Conservation (phyloP, 148 eudicot species). For the Fallopia convolvulus region DNA sequence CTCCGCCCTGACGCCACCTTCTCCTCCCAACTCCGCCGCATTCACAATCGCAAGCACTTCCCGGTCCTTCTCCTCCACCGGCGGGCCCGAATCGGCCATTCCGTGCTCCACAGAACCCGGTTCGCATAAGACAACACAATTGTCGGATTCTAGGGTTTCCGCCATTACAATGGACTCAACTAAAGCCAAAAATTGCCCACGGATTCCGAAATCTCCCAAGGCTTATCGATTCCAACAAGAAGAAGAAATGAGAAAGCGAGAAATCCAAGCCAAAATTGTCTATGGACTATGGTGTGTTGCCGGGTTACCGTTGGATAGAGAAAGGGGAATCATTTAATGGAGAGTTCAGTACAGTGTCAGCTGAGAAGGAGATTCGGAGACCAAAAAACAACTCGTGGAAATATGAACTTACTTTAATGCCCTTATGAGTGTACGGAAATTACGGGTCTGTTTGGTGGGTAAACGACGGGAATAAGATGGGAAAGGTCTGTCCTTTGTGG, state of each 20-base stretch:
- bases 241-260: background rate
- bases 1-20: conserved; percentile 36
- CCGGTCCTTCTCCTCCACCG: conserved; percentile 13
- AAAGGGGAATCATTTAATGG: background rate
- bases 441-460: background rate
- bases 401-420: background rate
- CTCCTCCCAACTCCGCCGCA: background rate
- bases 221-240: background rate
- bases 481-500: conserved; percentile 5
- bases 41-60: background rate
- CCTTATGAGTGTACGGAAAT: background rate
- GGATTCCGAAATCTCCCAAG: background rate
- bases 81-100: background rate
- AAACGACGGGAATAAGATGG: background rate
- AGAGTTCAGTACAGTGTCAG: background rate
- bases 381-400: background rate
- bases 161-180: background rate
- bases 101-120: background rate
- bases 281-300: background rate
- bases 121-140: background rate
- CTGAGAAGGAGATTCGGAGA: background rate
- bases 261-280: background rate
- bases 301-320: conserved; percentile 4
- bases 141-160: conserved; percentile 14
- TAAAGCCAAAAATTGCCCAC: background rate